Conservation (phyloP, 163 green algal species). For the Dunaliella salina region DNA sequence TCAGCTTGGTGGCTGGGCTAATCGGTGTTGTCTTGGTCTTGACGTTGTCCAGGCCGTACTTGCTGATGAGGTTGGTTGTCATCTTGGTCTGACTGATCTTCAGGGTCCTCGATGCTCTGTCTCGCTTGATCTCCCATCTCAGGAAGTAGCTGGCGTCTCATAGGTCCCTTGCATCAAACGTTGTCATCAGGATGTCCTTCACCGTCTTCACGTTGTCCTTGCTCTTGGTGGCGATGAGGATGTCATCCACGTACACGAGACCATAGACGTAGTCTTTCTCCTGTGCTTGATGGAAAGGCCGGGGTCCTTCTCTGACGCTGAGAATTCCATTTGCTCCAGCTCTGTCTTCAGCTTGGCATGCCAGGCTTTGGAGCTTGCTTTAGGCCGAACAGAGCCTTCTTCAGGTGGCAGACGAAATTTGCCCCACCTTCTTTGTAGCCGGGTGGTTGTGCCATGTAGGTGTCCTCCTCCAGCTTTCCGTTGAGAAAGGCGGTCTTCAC, state of each 20-base stretch:
- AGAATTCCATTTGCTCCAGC: conserved; percentile 32
- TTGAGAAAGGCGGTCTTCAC: conserved; percentile 55
- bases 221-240: too few relatives aligned
- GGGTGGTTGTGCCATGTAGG: conserved; percentile 34
- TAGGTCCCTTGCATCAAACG: too few relatives aligned
- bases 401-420: background rate
- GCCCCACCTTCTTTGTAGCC: conserved; percentile 19
- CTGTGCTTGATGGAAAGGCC: conserved; percentile 25
- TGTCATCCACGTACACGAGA: conserved; percentile 45
- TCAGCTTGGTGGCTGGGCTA: too few relatives aligned
- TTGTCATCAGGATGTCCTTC: too few relatives aligned
- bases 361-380: conserved; percentile 44
- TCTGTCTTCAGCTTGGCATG: too few relatives aligned
- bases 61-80: too few relatives aligned
- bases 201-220: too few relatives aligned
- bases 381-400: conserved; percentile 48
- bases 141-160: conserved; percentile 22
- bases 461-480: conserved; percentile 36
- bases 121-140: conserved; percentile 31
- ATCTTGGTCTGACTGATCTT: too few relatives aligned
- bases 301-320: conserved; percentile 26
- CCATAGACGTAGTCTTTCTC: conserved; percentile 10
- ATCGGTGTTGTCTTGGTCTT: too few relatives aligned
- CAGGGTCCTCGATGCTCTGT: too few relatives aligned
- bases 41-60: too few relatives aligned